Evolutionary conservation across 768 basidiomycete genomes (phyloP).

Genomic region (Hypholoma sublateritium): DNA sequence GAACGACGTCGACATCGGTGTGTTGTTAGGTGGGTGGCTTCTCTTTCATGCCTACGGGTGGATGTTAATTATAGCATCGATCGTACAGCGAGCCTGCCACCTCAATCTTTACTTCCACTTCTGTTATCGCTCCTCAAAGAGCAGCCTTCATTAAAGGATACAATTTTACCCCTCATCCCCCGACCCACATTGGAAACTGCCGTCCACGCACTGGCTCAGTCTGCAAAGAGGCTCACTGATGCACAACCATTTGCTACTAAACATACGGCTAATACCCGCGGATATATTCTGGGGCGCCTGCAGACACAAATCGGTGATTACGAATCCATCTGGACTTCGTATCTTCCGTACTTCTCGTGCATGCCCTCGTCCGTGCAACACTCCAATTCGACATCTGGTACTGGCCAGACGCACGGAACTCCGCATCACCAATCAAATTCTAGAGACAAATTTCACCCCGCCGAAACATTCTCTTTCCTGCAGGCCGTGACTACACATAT

Average conservation of each 20-base stretch:
- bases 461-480: conserved; percentile 2
- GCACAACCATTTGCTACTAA: conserved; percentile 80
- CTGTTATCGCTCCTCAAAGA: conserved; percentile 64
- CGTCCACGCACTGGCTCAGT: conserved; percentile 62
- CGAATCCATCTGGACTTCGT: conserved; percentile 73
- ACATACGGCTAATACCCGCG: conserved; percentile 57
- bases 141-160: conserved; percentile 71
- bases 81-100: conserved; percentile 69
- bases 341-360: conserved; percentile 84
- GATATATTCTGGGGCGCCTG: conserved; percentile 74
- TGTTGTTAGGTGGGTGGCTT: conserved; percentile 65
- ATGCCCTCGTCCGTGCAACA: conserved; percentile 21
- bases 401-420: conserved; percentile 13
- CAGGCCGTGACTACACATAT: conserved; percentile 2
- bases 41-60: conserved; percentile 1
- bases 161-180: conserved; percentile 76
- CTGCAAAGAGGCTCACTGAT: conserved; percentile 73
- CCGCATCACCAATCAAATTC: conserved; percentile 3
- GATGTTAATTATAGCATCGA: conserved; percentile 9
- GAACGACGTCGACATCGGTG: conserved; percentile 75
- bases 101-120: conserved; percentile 73
- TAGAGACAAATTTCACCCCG: background rate
- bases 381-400: conserved; percentile 22
- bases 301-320: conserved; percentile 77
- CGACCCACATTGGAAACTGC: conserved; percentile 81